These are phyloP conservation scores for Wallacemonas sp. DNA, from an alignment of 208 protist genomes.

Conservation along the genomic window DNA sequence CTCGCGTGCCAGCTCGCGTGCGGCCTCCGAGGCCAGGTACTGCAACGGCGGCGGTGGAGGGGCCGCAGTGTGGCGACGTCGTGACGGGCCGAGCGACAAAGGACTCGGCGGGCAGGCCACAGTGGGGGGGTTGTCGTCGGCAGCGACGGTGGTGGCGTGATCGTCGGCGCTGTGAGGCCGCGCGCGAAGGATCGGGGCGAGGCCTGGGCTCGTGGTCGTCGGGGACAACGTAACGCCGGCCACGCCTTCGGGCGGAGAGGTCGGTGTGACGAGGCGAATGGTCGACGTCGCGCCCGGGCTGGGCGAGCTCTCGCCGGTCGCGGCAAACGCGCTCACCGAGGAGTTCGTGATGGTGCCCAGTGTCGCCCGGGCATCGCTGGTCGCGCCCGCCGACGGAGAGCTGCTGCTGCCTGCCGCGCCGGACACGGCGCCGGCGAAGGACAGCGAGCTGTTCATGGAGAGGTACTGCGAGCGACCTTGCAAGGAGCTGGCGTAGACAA, in stretches of 20 bases:
- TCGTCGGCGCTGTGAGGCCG: too few relatives aligned
- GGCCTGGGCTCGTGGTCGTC: too few relatives aligned
- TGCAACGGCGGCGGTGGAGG: slow-evolving; percentile 2
- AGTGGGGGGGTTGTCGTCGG: too few relatives aligned
- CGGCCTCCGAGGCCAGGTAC: slow-evolving; percentile 3
- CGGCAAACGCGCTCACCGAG: background rate
- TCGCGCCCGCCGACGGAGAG: background rate
- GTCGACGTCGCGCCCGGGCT: background rate
- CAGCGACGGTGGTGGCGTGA: too few relatives aligned
- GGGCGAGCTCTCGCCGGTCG: background rate
- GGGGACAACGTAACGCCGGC: background rate
- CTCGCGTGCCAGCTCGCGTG: background rate
- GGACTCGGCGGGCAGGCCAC: too few relatives aligned
- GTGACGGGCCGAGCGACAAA: too few relatives aligned
- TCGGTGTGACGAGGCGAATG: background rate
- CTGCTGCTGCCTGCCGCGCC: background rate
- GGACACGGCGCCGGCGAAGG: background rate
- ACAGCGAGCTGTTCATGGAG: slow-evolving; percentile 8
- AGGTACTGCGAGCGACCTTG: slow-evolving; percentile 6
- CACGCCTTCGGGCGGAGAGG: background rate
- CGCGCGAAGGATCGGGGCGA: too few relatives aligned
- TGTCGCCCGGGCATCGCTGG: slow-evolving; percentile 7
- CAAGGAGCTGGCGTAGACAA: background rate
- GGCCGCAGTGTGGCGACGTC: slow-evolving; percentile 2
- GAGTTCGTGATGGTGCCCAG: slow-evolving; percentile 8